Base-by-base conservation (phyloP, 805 yeast genomes). In the Metschnikowia bowlesiae region DNA sequence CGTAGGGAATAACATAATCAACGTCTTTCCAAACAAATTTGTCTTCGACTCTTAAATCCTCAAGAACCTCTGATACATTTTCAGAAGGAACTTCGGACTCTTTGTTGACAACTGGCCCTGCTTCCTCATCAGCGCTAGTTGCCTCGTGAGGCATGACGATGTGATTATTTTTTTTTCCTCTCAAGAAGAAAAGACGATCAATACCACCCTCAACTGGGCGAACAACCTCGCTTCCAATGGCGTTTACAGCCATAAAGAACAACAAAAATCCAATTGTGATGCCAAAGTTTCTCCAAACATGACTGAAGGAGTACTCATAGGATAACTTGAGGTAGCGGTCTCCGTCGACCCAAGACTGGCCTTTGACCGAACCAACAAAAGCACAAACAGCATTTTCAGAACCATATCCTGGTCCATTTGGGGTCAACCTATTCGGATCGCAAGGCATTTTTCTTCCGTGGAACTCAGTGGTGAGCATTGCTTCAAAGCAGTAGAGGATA, bases 1-100 rank as follows among this genome's bases (percentile, higher is more conserved):
- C 73, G 60, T 74, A 71, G 4, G 80, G 80, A 56, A 85, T 79
- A 34, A 73, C 75, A 59, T 83, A 85, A 55, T 76, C 69, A 11
- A 85, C 80, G 57, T 83, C 69, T 58, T 76, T 78, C 90, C 90
- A 85, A 52, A 77, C 75, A 63, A 55, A 62, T 11, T 54, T 50
- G 34, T 60, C 61, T 16, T 54, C 50, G 28, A 51, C 44, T 2
- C 51, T 18, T 48, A 62, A 47, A 26, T 51, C 57, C 4, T 44
- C 60, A 11, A 50, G 52, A 16, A 46, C 35, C 28, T 53, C 55
- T 8, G 49, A 37, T 13, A 52, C 39, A 2, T 45, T 47, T 8
- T 46, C 39, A 40, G 33, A 16, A 8, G 51, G 28, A 28, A 50
- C 51, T 6, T 53, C 53, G 46, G 52, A 47, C 3, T 42, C 50